Conservation (phyloP, 176 grass and related monocot genomes). For the Triticum timopheevii region DNA sequence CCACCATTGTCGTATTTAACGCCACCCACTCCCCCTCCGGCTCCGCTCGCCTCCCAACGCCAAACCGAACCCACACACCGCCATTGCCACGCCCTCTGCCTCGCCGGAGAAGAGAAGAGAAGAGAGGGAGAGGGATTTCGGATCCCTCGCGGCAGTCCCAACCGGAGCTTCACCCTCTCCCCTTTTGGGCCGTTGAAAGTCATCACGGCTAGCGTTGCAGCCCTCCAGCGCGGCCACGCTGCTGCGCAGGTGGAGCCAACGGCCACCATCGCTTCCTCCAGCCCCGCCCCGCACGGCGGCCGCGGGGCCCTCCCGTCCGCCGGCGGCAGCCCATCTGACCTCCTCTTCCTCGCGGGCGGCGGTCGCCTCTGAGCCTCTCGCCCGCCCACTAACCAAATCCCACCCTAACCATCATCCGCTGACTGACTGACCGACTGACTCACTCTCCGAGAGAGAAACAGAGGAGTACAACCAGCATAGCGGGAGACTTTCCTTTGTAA, state of each 20-base stretch:
- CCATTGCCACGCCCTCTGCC: not conserved
- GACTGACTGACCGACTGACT: not conserved
- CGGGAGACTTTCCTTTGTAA: not conserved
- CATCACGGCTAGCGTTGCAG: slow-evolving; percentile 92
- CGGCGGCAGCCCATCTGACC: slow-evolving; percentile 92
- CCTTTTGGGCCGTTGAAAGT: slow-evolving; percentile 39
- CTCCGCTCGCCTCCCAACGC: not conserved
- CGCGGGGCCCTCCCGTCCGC: slow-evolving; percentile 91
- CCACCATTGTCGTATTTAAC: slow-evolving; percentile 17
- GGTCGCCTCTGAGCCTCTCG: slow-evolving; percentile 36
- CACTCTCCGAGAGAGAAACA: slow-evolving; percentile 2
- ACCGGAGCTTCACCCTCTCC: not conserved
- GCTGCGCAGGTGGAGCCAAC: slow-evolving; percentile 75
- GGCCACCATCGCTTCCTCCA: slow-evolving; percentile 38
- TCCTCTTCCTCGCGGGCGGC: slow-evolving; percentile 98
- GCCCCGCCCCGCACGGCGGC: slow-evolving; percentile 87
- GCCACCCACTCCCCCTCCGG: not conserved
- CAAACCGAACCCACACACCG: not conserved
- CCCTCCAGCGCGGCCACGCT: slow-evolving; percentile 73
- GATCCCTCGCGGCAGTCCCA: not conserved
- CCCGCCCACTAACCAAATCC: not conserved
- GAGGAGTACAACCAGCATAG: slow-evolving; percentile 4
- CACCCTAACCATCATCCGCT: not conserved
- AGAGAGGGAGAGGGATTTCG: not conserved
- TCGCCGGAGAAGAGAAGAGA: slow-evolving; percentile 26